phyloP scores from a whole-genome alignment of 352 stramenopile species.

The Phytophthora pisi region DNA sequence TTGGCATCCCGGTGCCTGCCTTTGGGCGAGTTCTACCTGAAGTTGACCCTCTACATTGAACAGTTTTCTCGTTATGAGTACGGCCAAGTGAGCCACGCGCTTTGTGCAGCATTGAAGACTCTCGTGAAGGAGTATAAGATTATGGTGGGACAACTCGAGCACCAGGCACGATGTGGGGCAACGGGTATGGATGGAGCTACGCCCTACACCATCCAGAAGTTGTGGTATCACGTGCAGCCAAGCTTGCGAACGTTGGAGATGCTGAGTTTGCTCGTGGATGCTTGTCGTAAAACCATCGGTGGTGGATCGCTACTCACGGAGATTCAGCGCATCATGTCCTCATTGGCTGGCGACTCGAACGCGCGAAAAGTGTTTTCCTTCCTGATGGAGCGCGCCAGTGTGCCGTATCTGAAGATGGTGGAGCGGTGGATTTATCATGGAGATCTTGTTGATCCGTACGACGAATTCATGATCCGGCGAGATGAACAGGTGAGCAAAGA shows the following conservation, averaged over 20 bases:
- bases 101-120: conserved; percentile 92
- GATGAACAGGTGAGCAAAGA: conserved; percentile 82
- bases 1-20: conserved; percentile 71
- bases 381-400: conserved; percentile 80
- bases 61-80: conserved; percentile 91
- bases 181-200: conserved; percentile 15
- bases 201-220: conserved; percentile 87
- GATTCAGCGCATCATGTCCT: conserved; percentile 87
- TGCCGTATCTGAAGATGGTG: conserved; percentile 92
- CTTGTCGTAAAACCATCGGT: conserved; percentile 73
- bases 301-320: conserved; percentile 93
- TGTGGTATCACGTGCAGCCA: conserved; percentile 94
- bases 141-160: conserved; percentile 92
- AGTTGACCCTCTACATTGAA: conserved; percentile 79
- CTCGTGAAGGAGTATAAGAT: conserved; percentile 94
- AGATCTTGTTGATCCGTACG: conserved; percentile 89
- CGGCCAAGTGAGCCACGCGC: conserved; percentile 93
- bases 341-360: conserved; percentile 79
- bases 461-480: conserved; percentile 91
- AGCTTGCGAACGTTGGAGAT: conserved; percentile 93
- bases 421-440: conserved; percentile 91
- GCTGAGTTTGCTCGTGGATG: conserved; percentile 82
- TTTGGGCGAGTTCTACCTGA: conserved; percentile 82
- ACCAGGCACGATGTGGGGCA: conserved; percentile 53
- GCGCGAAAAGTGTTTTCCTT: conserved; percentile 81